phyloP scores from a whole-genome alignment of 805 yeast species.

The Cyberlindnera americana region DNA sequence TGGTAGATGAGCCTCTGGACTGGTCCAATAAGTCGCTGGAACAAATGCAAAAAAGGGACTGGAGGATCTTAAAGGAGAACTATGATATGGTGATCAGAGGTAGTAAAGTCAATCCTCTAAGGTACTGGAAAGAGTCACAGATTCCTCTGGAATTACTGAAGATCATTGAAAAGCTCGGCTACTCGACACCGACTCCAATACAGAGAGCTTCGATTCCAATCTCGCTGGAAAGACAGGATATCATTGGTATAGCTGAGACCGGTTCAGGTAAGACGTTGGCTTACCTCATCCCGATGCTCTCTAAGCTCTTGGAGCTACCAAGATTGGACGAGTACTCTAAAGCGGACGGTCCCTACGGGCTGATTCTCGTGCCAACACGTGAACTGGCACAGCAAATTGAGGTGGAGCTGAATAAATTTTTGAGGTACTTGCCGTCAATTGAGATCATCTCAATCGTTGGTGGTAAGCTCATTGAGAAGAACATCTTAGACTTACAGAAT shows the following conservation, averaged over 20 bases:
- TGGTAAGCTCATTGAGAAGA: slow-evolving; percentile 81
- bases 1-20: slow-evolving; percentile 26
- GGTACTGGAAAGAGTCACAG: slow-evolving; percentile 67
- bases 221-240: slow-evolving; percentile 54
- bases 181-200: slow-evolving; percentile 77
- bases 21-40: slow-evolving; percentile 69
- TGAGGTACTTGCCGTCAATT: slow-evolving; percentile 36
- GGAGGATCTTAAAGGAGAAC: slow-evolving; percentile 85
- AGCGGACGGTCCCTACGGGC: slow-evolving; percentile 64
- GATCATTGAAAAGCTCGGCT: slow-evolving; percentile 41
- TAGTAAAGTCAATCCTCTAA: slow-evolving; percentile 49
- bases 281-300: slow-evolving; percentile 68
- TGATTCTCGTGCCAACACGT: slow-evolving; percentile 88
- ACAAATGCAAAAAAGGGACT: slow-evolving; percentile 78
- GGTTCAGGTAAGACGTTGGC: slow-evolving; percentile 95
- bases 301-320: slow-evolving; percentile 48
- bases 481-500: slow-evolving; percentile 51
- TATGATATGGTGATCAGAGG: slow-evolving; percentile 60
- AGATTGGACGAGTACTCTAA: slow-evolving; percentile 43
- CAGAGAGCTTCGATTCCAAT: slow-evolving; percentile 87
- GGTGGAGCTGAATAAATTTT: slow-evolving; percentile 54
- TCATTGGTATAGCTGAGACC: slow-evolving; percentile 91
- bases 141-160: slow-evolving; percentile 42
- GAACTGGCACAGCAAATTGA: slow-evolving; percentile 90
- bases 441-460: slow-evolving; percentile 74